Evolutionary conservation across 83 land plant species (phyloP), one percentile per base, ranked within the genome.

Genomic region (Picea abies): DNA sequence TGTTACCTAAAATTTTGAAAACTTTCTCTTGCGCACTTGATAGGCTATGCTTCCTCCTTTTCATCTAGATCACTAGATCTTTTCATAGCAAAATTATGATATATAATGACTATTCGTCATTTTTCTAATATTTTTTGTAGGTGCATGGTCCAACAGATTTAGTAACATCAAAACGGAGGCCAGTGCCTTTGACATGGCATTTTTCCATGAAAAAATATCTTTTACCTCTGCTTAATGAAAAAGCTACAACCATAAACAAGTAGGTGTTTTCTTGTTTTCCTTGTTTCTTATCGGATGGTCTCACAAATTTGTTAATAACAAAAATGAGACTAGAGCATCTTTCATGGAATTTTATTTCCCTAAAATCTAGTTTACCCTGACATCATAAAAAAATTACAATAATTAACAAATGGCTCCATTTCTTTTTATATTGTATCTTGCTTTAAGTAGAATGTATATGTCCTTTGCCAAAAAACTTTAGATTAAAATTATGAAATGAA

Each of bases 161-260:
- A 79, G 96, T 97, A 39, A 93, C 93, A 65, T 94, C 99, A n/a
- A 86, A 88, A 58, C 90, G 84, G 82, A 90, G 99, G 37, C 99
- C 99, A 26, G 97, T 97, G 81, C 99, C 99, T n/a, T 87, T 97
- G 85, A 88, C 85, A 35, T 97, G 99, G 99, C 96, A 97, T 81
- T 95, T 97, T 80, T 96, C 98, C 26, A 90, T 87, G 39, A 97
- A 94, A 82, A 86, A 87, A 67, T 80, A 90, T 70, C 64, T 97
- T 16, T 84, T 84, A 73, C 97, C 98, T n/a, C 95, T 97, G 58
- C 93, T 97, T 68, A 87, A 91, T 88, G 92, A 92, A 71, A 90
- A 91, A 80, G 99, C 92, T 64, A 90, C 81, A 49, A 83, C 75
- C 66, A 95, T 97, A 92, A 97, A 97, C 76, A 91, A 91, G 99